Evolutionary conservation across 2,329 filamentous ascomycete genomes (phyloP), one percentile per base, ranked within the genome.

Genomic region (Fusarium buharicum): DNA sequence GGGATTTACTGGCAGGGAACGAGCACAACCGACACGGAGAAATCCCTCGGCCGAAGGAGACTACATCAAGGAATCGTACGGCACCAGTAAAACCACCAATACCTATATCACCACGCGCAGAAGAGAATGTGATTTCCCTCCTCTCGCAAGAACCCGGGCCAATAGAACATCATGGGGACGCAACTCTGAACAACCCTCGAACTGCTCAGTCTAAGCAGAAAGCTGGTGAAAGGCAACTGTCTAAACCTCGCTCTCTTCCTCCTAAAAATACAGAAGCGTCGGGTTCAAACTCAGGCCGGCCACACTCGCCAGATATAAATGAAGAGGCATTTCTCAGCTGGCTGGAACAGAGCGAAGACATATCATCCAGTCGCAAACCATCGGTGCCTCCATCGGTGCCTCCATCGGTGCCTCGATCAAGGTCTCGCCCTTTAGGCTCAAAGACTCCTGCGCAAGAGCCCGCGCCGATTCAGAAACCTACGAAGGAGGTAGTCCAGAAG

Each of bases 251-350:
- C 10, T 12, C 33, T 9, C 20, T 44, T 36, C 30, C 13, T 12
- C 16, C 18, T 6, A 34, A 54, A 44, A 14, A 16, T 18, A 12
- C 22, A 17, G 40, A 36, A n/a, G 45, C 3, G n/a, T 14, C 14
- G n/a, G 4, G n/a, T 11, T 39, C 30, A 33, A 28, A 33, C 5
- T 18, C 11, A 54, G 36, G n/a, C 9, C 20, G 27, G 33, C 3
- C 37, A 41, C 31, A 48, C 8, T 8, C 20, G 11, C 16, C 31
- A 17, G 41, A 49, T 12, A 10, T 16, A 2, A 18, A 58, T 4
- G 45, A 65, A 1, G 45, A 65, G 6, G 62, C 62, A 38, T 64
- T 64, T 28, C 40, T 59, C 39, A 50, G 13, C 8, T 64, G 62
- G 62, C 18, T 65, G 50, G 36, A 43, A 37, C 37, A 45, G 33